Evolutionary conservation across 2,329 filamentous ascomycete genomes (phyloP).

Genomic region (Fusarium graminum): DNA sequence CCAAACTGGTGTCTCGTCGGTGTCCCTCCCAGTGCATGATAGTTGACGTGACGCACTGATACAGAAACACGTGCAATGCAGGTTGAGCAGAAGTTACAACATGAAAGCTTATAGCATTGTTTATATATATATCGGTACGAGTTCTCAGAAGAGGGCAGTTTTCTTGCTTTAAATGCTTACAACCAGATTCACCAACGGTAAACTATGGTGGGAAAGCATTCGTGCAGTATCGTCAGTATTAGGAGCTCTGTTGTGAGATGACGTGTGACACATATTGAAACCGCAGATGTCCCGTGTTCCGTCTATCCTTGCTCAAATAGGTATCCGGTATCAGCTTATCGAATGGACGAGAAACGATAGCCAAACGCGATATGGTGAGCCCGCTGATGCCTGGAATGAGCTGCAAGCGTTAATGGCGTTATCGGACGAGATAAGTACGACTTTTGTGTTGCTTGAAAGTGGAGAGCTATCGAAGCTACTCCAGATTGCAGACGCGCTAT

Average conservation of each 20-base stretch:
- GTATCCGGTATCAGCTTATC: constrained; percentile 19
- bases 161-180: too few species aligned
- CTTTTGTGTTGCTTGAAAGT: constrained; percentile 25
- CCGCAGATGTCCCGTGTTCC: constrained; percentile 26
- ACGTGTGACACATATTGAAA: constrained; percentile 9
- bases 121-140: background rate
- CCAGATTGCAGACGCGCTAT: constrained; percentile 21
- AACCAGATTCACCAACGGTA: too few species aligned
- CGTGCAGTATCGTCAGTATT: constrained; percentile 3
- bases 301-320: constrained; percentile 15
- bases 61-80: background rate
- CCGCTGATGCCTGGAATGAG: constrained; percentile 40
- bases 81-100: background rate
- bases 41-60: background rate
- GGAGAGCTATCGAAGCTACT: constrained; percentile 35
- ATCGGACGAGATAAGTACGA: constrained; percentile 47
- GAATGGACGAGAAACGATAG: constrained; percentile 17
- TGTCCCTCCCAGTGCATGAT: background rate
- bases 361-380: constrained; percentile 21
- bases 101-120: background rate
- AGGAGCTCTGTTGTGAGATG: constrained; percentile 14
- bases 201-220: background rate
- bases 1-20: background rate
- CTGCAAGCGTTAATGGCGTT: constrained; percentile 47
- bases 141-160: background rate